Conservation (phyloP, 306 rosid genomes). For the Adenanthera pavonina region DNA sequence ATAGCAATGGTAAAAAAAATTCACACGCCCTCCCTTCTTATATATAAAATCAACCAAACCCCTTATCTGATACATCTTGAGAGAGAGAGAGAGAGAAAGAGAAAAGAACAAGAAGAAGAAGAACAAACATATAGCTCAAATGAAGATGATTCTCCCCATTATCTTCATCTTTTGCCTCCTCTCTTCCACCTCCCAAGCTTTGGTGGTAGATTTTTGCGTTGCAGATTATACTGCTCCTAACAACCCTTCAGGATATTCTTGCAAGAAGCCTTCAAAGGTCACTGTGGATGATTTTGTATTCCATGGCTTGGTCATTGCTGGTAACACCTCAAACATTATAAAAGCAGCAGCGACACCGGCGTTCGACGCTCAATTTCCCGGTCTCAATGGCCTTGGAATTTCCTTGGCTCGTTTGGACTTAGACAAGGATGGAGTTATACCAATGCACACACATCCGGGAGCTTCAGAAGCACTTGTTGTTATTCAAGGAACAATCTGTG, state of each 20-base stretch:
- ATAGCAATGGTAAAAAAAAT: constrained; percentile 21
- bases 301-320: constrained; percentile 57
- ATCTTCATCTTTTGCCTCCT: constrained; percentile 47
- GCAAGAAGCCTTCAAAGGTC: constrained; percentile 60
- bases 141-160: constrained; percentile 48
- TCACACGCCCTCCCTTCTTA: constrained; percentile 28
- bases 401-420: constrained; percentile 69
- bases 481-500: constrained; percentile 56
- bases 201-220: constrained; percentile 81
- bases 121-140: constrained; percentile 46
- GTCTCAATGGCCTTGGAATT: constrained; percentile 81
- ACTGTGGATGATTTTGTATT: constrained; percentile 64
- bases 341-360: constrained; percentile 73
- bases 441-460: constrained; percentile 84
- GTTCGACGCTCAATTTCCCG: constrained; percentile 64
- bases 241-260: constrained; percentile 74
- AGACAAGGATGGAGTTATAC: constrained; percentile 64
- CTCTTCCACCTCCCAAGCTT: constrained; percentile 52
- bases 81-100: too few relatives aligned
- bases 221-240: constrained; percentile 62
- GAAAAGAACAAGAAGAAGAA: constrained; percentile 36
- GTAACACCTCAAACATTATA: constrained; percentile 78
- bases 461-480: constrained; percentile 61
- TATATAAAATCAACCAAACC: constrained; percentile 31
- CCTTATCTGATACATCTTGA: not conserved